phyloP scores from a whole-genome alignment of 495 filamentous ascomycete species.

The Delitschia confertaspora region DNA sequence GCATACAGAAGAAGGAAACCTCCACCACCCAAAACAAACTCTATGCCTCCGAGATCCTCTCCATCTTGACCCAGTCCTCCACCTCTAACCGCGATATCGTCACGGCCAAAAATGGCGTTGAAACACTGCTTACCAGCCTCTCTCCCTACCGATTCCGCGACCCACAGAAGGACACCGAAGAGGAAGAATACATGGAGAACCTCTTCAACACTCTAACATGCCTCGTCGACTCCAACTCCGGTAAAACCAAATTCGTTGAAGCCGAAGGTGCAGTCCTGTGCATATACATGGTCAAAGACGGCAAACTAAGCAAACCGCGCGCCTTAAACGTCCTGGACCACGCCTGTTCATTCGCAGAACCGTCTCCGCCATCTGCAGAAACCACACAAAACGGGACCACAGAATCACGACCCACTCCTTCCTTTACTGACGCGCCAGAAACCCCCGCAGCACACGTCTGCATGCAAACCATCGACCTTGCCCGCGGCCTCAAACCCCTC shows the following conservation, averaged over 20 bases:
- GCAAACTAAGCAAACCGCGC: constrained; percentile 68
- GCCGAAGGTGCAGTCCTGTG: constrained; percentile 88
- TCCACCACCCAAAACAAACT: constrained; percentile 81
- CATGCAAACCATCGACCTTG: constrained; percentile 67
- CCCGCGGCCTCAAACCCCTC: constrained; percentile 71
- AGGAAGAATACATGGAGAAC: constrained; percentile 93
- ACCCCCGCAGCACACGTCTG: constrained; percentile 49
- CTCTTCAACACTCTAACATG: constrained; percentile 77
- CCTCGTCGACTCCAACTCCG: constrained; percentile 62
- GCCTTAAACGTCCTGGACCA: constrained; percentile 79
- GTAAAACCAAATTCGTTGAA: constrained; percentile 76
- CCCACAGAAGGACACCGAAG: constrained; percentile 74
- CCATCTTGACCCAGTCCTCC: constrained; percentile 72
- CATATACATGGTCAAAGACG: constrained; percentile 78
- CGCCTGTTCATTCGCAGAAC: constrained; percentile 38
- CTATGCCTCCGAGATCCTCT: constrained; percentile 84
- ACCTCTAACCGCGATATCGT: constrained; percentile 54
- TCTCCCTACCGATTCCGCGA: constrained; percentile 85
- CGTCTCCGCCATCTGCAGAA: neutral
- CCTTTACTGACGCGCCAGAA: neutral
- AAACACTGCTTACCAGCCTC: constrained; percentile 71
- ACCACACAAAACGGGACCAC: constrained; percentile 4
- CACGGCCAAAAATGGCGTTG: constrained; percentile 61
- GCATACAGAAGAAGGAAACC: constrained; percentile 56
- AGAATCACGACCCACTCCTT: no score